A percentile compares a stretch with the other conserved stretches of the same genome.
Evolutionary conservation across 129 eudicot species (phyloP).

Genomic region (Logfia minima): DNA sequence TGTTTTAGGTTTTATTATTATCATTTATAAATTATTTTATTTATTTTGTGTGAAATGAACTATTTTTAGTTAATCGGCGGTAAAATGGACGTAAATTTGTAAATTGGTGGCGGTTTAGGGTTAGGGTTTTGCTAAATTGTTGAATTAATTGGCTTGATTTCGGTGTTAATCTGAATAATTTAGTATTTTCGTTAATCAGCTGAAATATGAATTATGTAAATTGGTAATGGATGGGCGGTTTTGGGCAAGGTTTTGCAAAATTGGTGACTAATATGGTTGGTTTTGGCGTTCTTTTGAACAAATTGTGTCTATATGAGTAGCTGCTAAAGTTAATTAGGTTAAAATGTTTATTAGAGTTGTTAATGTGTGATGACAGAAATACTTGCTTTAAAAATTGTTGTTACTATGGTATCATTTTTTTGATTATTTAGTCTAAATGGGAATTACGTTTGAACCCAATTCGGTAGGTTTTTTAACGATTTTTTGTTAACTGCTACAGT

Average conservation of each 20-base stretch:
- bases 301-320: not conserved
- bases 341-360: not conserved
- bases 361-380: not conserved
- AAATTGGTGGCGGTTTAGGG: conserved; percentile 22
- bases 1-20: not conserved
- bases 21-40: too few relatives aligned
- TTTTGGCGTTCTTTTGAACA: too few relatives aligned
- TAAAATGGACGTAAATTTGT: not conserved
- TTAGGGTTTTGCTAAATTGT: conserved; percentile 19
- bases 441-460: not conserved
- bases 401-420: too few relatives aligned
- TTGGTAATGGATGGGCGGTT: conserved; percentile 4
- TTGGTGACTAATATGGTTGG: not conserved
- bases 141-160: conserved; percentile 16
- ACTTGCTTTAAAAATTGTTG: not conserved
- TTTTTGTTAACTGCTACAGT: not conserved
- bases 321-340: not conserved
- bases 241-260: not conserved
- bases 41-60: not conserved
- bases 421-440: not conserved
- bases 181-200: conserved; percentile 11
- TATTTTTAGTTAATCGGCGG: not conserved
- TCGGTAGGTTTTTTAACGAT: not conserved
- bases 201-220: not conserved
- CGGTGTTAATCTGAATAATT: conserved; percentile 9